phyloP scores from a whole-genome alignment of 169 alveolate genomes.

The Babesia ovata region DNA sequence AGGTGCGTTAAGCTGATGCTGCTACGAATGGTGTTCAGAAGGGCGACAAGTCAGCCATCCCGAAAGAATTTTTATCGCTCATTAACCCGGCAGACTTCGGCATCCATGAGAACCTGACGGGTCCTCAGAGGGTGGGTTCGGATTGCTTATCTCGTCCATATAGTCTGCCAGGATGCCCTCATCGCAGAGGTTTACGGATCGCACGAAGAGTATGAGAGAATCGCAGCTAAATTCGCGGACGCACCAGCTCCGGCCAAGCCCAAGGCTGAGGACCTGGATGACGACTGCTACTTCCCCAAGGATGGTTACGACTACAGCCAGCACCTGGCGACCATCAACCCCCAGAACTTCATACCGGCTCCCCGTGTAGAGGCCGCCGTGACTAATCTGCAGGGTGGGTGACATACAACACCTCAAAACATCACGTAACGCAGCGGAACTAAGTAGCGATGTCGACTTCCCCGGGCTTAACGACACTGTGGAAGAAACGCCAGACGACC shows the following conservation, averaged over 20 bases:
- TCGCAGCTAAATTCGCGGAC: conserved; percentile 23
- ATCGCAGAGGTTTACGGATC: conserved; percentile 53
- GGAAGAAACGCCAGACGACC: conserved; percentile 3
- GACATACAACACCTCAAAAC: not conserved
- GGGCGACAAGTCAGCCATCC: conserved; percentile 21
- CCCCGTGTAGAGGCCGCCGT: not conserved
- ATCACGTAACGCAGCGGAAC: not conserved
- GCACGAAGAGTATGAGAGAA: conserved; percentile 31
- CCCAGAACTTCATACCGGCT: conserved; percentile 69
- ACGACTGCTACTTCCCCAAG: conserved; percentile 80
- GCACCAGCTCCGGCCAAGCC: not conserved
- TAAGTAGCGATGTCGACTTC: conserved; percentile 39
- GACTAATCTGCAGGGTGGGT: not conserved
- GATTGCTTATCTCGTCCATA: not conserved
- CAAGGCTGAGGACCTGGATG: conserved; percentile 70
- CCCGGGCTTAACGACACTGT: conserved; percentile 27
- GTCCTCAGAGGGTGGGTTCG: conserved; percentile 45
- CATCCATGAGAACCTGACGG: conserved; percentile 42
- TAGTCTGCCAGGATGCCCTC: conserved; percentile 20
- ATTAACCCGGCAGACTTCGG: conserved; percentile 64
- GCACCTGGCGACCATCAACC: conserved; percentile 73
- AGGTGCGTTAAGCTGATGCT: conserved; percentile 8
- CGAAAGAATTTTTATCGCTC: conserved; percentile 39
- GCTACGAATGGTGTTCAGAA: conserved; percentile 18
- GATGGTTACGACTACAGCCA: conserved; percentile 81